Evolutionary conservation across 2,329 filamentous ascomycete species (phyloP), one percentile per base, ranked within the genome.

Genomic region (Helotiales sp.): DNA sequence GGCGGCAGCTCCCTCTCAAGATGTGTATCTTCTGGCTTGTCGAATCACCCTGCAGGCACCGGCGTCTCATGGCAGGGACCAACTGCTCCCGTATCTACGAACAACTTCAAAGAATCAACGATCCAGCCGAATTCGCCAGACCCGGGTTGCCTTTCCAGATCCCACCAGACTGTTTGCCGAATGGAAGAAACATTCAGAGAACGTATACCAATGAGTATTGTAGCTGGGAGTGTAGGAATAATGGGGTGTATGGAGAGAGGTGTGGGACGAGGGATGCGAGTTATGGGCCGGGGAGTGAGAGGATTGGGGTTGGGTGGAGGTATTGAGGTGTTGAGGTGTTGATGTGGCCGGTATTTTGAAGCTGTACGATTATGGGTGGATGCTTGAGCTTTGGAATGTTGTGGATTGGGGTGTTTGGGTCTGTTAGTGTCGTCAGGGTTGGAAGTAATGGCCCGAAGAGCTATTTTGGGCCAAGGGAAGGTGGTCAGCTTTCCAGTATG

Each of bases 21-120:
- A 71, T 71, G 70, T 71, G 70, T 56, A 62, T 63, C 46, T 71
- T 70, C 63, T 67, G 55, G 49, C 57, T 53, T 48, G 46, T 69
- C n/a, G 55, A 63, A 24, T 55, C 52, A 9, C 64, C 63, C n/a
- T 71, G 70, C 30, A 68, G 69, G 3, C 70, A 71, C 52, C 52
- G 54, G 38, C 58, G 52, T 22, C 65, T 71, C 50, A 55, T 67
- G 29, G 67, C 68, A 6, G 67, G 65, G 12, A 56, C 67, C 6
- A 63, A 61, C 56, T 71, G 70, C 55, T 67, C 69, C 52, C 61
- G 60, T 17, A 63, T 71, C 36, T 70, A 65, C 58, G 55, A 63
- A 12, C 69, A 71, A 51, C 63, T 71, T 1, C 66, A 70, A 58
- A 63, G 70, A 12, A 70, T 70, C 55, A 70, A 70, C 54, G 51